phyloP scores from a whole-genome alignment of 768 basidiomycete species.

The Hebeloma cylindrosporum region DNA sequence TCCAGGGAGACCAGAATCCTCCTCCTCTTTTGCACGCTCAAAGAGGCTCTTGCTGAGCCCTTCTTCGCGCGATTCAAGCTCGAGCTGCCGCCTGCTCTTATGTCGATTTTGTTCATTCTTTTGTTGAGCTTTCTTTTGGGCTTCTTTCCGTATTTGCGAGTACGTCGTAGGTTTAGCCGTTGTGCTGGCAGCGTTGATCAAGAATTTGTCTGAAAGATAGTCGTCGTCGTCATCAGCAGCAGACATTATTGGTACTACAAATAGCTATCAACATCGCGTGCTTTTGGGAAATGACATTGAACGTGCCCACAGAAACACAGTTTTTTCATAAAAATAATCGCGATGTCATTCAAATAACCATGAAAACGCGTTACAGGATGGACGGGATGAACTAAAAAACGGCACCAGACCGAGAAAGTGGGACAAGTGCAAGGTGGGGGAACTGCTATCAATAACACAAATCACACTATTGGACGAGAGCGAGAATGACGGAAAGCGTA shows the following conservation, averaged over 20 bases:
- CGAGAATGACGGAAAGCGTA: conserved; percentile 22
- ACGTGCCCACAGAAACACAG: neutral
- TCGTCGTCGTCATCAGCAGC: conserved; percentile 69
- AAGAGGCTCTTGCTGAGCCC: conserved; percentile 81
- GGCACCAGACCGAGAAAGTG: conserved; percentile 47
- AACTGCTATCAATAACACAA: conserved; percentile 24
- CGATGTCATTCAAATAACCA: conserved; percentile 30
- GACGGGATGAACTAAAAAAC: conserved; percentile 32
- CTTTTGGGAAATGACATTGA: conserved; percentile 13
- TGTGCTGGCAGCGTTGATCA: conserved; percentile 42
- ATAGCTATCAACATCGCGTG: conserved; percentile 18
- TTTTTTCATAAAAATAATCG: conserved; percentile 9
- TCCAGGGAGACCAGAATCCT: conserved; percentile 48
- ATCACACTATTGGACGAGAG: conserved; percentile 20
- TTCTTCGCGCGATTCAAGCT: conserved; percentile 74
- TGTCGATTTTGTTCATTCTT: conserved; percentile 68
- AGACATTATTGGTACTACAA: conserved; percentile 52
- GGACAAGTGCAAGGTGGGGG: conserved; percentile 23
- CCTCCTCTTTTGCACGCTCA: conserved; percentile 68
- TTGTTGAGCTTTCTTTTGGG: conserved; percentile 50
- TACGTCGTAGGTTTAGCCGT: conserved; percentile 59
- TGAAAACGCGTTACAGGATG: conserved; percentile 30
- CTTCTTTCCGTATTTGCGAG: conserved; percentile 66
- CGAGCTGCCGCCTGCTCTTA: conserved; percentile 67
- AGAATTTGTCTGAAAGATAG: conserved; percentile 88